These are phyloP conservation scores for Clitoria ternatea DNA, from an alignment of 306 rosid genomes.

Conservation along the genomic window DNA sequence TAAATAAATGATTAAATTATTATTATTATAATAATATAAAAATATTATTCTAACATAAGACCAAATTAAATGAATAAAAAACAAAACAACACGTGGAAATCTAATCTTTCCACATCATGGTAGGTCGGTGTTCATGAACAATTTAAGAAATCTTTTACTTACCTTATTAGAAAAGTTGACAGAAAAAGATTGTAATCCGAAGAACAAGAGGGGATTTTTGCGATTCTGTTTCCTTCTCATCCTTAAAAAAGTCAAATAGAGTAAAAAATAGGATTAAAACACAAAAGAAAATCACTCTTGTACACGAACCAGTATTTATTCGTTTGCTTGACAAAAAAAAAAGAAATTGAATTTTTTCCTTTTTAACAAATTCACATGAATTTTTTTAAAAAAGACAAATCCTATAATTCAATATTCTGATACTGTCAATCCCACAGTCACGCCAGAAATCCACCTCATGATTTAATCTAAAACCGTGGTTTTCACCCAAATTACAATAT, in stretches of 20 bases:
- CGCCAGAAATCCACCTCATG: neutral
- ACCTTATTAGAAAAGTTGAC: neutral
- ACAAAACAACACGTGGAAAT: neutral
- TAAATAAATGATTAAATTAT: neutral
- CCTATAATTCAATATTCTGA: conserved; percentile 3
- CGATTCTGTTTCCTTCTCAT: conserved; percentile 22
- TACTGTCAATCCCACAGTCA: conserved; percentile 1
- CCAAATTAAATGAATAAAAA: neutral
- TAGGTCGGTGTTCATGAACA: neutral
- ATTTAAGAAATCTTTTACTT: neutral
- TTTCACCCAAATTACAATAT: neutral
- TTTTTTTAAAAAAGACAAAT: neutral
- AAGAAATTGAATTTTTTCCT: no score
- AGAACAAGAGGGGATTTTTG: neutral
- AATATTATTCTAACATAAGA: neutral
- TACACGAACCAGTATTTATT: neutral
- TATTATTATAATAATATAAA: neutral
- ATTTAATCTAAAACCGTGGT: neutral
- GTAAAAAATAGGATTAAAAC: neutral
- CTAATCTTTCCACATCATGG: neutral
- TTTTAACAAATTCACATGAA: neutral
- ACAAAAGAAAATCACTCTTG: neutral
- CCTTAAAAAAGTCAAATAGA: neutral
- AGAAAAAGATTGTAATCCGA: neutral
- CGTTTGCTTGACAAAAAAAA: no score